Base-by-base conservation (phyloP, 148 eudicot species). In the Linanthus parryae region DNA sequence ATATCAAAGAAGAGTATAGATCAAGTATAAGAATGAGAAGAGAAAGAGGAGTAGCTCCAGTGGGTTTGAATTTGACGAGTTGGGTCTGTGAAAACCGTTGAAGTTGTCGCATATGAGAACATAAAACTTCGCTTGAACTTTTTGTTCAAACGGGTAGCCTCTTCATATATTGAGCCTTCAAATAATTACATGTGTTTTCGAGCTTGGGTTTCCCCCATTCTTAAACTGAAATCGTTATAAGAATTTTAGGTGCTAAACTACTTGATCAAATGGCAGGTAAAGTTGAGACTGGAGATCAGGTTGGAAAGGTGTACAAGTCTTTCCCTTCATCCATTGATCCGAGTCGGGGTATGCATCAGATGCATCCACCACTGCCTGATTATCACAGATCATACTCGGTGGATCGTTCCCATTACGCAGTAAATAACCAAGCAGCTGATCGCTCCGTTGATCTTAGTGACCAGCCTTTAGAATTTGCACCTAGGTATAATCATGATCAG, bases 391-490 rank as follows among this genome's bases (percentile, higher is more conserved):
- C 75, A 34, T 28, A 52, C 57, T 56, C 64, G 19, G 59, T 58
- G 50, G 88, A 79, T 34, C 86, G 67, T 47, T 58, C 76, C 33
- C 87, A 71, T 36, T 72, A 66, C 58, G 43, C 66, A 4, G 66
- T 62, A 47, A 63, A 75, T 37, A 74, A 73, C 68, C 83, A 73
- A 28, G 39, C 76, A 58, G 47, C 57, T 16, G 63, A 58, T 40
- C 60, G 75, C 44, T 54, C 70, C 57, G 18, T 31, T 56, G 73
- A 69, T 69, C 67, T 54, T 58, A 63, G 79, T 35, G 86, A 86
- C 61, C 97, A 71, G 63, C 97, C 95, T 57, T 65, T 91, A 63
- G 76, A 68, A 20, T 91, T 91, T 75, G 67, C 80, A 10, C 72
- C 74, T 45, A 70, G 80, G 59, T 80, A 58, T 61, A 81, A 52